These are phyloP conservation scores for Fragaria vesca DNA, from an alignment of 306 rosid genomes.

Conservation along the genomic window DNA sequence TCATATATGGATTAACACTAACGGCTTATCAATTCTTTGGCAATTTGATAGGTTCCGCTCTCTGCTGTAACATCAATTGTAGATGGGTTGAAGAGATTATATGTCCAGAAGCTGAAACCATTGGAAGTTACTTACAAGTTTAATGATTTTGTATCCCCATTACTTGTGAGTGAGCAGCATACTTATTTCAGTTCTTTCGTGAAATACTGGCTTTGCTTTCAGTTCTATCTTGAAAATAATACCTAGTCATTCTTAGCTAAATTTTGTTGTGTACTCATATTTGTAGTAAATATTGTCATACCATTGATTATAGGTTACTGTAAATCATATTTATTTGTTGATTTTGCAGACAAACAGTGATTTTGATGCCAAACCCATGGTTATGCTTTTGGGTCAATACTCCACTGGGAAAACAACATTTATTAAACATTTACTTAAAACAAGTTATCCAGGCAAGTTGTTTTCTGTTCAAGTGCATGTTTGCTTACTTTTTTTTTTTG, in stretches of 20 bases:
- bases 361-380: constrained; percentile 97
- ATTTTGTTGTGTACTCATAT: not conserved
- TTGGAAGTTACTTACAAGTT: constrained; percentile 74
- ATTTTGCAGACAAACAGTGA: constrained; percentile 80
- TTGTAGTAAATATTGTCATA: not conserved
- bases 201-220: not conserved
- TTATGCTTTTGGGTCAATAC: constrained; percentile 96
- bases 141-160: constrained; percentile 83
- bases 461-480: not conserved
- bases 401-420: constrained; percentile 98
- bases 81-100: constrained; percentile 86
- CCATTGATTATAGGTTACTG: not conserved
- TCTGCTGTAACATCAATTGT: constrained; percentile 79
- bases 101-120: constrained; percentile 91
- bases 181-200: not conserved
- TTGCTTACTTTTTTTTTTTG: not conserved
- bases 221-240: not conserved
- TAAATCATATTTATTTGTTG: constrained; percentile 7
- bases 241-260: not conserved
- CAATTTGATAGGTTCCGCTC: constrained; percentile 51
- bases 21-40: not conserved
- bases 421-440: constrained; percentile 78
- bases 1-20: not conserved
- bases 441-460: constrained; percentile 82
- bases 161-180: constrained; percentile 49